Evolutionary conservation across 345 rosid species (phyloP), one percentile per base, ranked within the genome.

Genomic region (Moricandia moricandioides): DNA sequence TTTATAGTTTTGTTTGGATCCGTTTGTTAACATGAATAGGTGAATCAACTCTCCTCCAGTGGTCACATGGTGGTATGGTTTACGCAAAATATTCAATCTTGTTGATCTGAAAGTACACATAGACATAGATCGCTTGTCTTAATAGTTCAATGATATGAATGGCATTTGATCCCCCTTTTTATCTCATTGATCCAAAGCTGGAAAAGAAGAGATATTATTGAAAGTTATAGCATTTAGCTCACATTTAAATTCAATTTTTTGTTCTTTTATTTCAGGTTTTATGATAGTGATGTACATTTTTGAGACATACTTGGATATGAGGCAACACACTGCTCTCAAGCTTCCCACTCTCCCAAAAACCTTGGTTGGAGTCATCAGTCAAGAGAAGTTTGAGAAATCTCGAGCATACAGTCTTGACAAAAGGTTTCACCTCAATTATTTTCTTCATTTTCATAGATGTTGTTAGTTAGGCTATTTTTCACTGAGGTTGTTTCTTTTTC

Each of bases 361-460:
- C 62, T 84, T 96, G 87, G 88, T 81, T 82, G 98, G 97, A 72
- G 88, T 96, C 47, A 92, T 96, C 82, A 84, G 97, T 82, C 96
- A 82, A 69, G 96, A 96, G 74, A 96, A 96, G 78, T 92, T 96
- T 82, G 88, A 87, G 77, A 92, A 87, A 74, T 87, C 99, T 49
- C 87, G 98, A 69, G 89, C 93, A 62, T 92, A 96, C 81, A 96
- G 99, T 80, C 94, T 96, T 67, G 98, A 92, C 80, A 96, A 92
- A 82, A 96, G 99, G 99, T 92, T 79, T 59, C 0, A 0, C 65
- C 58, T 52, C 40, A 1, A 4, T 33, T 31, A 7, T 26, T 24
- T 47, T 58, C 3, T 16, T 75, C 75, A 47, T 66, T 26, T 6
- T 35, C 73, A 67, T 49, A 21, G 27, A 9, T 29, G n/a, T 62